phyloP scores from a whole-genome alignment of 2,329 filamentous ascomycete species.

The Beauveria sp. region DNA sequence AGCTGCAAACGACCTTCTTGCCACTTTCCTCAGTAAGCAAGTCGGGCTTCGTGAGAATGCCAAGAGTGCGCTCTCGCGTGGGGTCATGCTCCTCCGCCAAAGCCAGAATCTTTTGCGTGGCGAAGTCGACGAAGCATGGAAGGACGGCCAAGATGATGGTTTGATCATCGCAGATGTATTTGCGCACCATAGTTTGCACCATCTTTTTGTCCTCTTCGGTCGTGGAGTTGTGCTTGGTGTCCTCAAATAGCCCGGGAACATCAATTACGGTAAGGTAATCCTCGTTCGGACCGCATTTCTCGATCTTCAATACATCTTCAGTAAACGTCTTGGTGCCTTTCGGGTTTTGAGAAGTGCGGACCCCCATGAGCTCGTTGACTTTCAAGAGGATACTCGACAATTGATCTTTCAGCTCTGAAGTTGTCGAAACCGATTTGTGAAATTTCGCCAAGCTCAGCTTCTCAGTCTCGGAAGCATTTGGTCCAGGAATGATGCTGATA shows the following conservation, averaged over 20 bases:
- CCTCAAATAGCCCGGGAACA: slow-evolving; percentile 45
- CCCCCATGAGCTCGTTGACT: slow-evolving; percentile 38
- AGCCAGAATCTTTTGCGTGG: slow-evolving; percentile 36
- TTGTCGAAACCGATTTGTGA: slow-evolving; percentile 14
- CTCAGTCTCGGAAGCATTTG: slow-evolving; percentile 13
- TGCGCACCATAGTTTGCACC: slow-evolving; percentile 39
- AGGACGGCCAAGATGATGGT: slow-evolving; percentile 36
- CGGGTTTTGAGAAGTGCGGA: slow-evolving; percentile 20
- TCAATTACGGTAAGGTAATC: slow-evolving; percentile 46
- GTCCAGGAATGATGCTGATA: slow-evolving; percentile 34
- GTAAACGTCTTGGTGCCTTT: slow-evolving; percentile 30
- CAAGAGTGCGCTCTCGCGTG: slow-evolving; percentile 30
- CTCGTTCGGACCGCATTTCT: slow-evolving; percentile 36
- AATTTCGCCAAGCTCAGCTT: slow-evolving; percentile 11
- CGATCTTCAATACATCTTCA: slow-evolving; percentile 32
- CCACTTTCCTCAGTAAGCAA: slow-evolving; percentile 22
- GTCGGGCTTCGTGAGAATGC: slow-evolving; percentile 40
- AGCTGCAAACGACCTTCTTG: slow-evolving; percentile 11
- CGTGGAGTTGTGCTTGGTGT: slow-evolving; percentile 30
- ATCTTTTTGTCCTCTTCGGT: slow-evolving; percentile 36
- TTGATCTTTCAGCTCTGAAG: slow-evolving; percentile 20
- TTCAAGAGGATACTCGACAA: slow-evolving; percentile 26
- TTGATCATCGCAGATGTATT: slow-evolving; percentile 36
- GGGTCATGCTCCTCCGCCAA: slow-evolving; percentile 29
- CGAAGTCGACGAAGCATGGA: slow-evolving; percentile 34